phyloP scores from a whole-genome alignment of 2,329 filamentous ascomycete species.

The Fulvia fulva region DNA sequence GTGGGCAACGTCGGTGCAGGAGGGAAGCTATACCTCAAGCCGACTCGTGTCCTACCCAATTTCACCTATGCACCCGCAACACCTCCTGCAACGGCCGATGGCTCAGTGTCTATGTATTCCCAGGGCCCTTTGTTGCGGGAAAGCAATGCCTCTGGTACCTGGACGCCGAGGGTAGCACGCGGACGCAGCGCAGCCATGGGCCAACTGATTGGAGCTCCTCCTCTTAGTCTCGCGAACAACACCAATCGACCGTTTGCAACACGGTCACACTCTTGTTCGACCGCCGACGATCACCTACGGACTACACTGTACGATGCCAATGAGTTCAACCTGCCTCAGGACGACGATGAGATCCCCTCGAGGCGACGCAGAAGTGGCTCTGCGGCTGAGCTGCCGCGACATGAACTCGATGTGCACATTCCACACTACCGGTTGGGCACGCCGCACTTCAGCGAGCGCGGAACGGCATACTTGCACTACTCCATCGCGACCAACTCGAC shows the following conservation, averaged over 20 bases:
- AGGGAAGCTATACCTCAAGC: conserved; percentile 47
- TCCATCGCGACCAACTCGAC: conserved; percentile 70
- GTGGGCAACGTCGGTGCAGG: conserved; percentile 46
- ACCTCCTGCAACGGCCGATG: conserved; percentile 27
- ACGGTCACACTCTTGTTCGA: conserved; percentile 70
- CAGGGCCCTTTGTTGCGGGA: conserved; percentile 15
- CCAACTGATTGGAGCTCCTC: conserved; percentile 16
- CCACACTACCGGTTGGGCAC: conserved; percentile 81
- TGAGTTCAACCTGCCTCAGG: conserved; percentile 25
- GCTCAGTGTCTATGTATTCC: conserved; percentile 12
- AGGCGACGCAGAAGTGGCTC: conserved; percentile 27
- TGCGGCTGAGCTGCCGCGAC: conserved; percentile 20
- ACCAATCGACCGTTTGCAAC: conserved; percentile 32
- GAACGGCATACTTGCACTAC: conserved; percentile 71
- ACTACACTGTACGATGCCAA: conserved; percentile 28
- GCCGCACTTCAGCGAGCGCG: conserved; percentile 71
- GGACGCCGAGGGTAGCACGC: conserved; percentile 23
- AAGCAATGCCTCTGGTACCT: conserved; percentile 23
- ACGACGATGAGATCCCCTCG: conserved; percentile 23
- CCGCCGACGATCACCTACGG: conserved; percentile 57
- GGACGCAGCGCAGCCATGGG: conserved; percentile 7
- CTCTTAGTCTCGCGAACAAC: conserved; percentile 23
- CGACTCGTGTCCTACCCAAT: conserved; percentile 27
- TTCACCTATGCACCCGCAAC: conserved; percentile 26
- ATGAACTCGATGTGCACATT: conserved; percentile 47